Evolutionary conservation across 192 early-diverging fungal species (phyloP).

Genomic region (Mortierella claussenii): DNA sequence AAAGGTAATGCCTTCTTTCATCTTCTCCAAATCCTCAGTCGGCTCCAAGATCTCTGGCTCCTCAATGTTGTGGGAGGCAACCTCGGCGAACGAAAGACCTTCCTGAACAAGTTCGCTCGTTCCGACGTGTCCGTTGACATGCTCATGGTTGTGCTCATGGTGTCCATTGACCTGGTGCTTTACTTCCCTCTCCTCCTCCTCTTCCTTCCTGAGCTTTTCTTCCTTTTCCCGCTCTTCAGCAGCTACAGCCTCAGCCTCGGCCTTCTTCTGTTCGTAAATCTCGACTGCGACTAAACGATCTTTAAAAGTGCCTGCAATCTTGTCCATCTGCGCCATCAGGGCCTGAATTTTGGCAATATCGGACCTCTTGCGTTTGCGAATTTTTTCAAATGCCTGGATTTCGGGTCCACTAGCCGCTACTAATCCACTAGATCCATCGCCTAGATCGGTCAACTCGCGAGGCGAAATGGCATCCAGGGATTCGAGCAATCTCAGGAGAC

Average conservation of each 20-base stretch:
- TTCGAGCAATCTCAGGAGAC: constrained; percentile 22
- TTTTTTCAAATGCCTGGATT: constrained; percentile 38
- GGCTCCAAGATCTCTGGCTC: constrained; percentile 21
- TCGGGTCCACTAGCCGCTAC: constrained; percentile 18
- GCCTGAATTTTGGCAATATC: constrained; percentile 34
- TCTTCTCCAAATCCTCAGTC: constrained; percentile 41
- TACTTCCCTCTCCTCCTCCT: constrained; percentile 6
- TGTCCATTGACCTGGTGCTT: constrained; percentile 13
- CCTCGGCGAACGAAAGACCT: constrained; percentile 26
- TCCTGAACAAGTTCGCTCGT: constrained; percentile 13
- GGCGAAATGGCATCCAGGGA: constrained; percentile 43
- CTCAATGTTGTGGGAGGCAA: constrained; percentile 12
- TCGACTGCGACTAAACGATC: constrained; percentile 24
- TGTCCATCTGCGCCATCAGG: constrained; percentile 39
- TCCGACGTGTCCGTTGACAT: constrained; percentile 7
- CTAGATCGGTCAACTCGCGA: constrained; percentile 44
- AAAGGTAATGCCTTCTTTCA: constrained; percentile 42
- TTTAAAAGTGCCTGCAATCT: constrained; percentile 25
- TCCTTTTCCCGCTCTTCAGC: constrained; percentile 7
- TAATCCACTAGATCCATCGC: constrained; percentile 35
- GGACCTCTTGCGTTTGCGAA: constrained; percentile 32
- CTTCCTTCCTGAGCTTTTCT: constrained; percentile 2
- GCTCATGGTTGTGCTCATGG: neutral
- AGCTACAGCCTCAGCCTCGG: constrained; percentile 19
- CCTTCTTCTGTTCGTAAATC: constrained; percentile 30